Evolutionary conservation across 2,329 filamentous ascomycete species (phyloP), one percentile per base, ranked within the genome.

Genomic region (Calonectria honghensis): DNA sequence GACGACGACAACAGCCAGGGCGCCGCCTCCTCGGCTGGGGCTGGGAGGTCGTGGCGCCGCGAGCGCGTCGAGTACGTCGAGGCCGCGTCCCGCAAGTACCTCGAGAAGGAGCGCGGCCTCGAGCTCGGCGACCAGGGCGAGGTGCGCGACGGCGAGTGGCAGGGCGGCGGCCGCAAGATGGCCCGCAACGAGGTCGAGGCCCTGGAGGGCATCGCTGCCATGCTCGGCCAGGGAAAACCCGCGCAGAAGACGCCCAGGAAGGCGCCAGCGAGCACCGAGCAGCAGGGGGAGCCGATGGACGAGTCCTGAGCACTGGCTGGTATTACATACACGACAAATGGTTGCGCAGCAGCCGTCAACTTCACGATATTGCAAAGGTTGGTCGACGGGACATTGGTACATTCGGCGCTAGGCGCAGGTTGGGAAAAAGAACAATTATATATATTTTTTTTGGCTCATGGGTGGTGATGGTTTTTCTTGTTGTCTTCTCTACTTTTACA

Each of bases 21-120:
- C 10, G 32, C 32, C 10, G 32, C 32, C 32, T 35, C 57, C 35
- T n/a, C 37, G 11, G n/a, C 39, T n/a, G 16, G 87, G 68, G n/a
- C 39, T n/a, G 16, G 87, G 68, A 88, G 89, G 81, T 90, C 89
- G 59, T 94, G 92, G 87, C 90, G 93, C 50, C 90, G 92, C 68
- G 93, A 97, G 83, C 89, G 96, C 74, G 89, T 93, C 72, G 91
- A 94, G 78, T 98, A 98, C 83, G 93, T 98, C 64, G 96, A 98
- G 85, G 90, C 90, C 69, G 93, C 96, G 81, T 94, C 95, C 66
- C 89, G 92, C 78, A 90, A 94, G 74, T 94, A 97, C 82, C 87
- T 98, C 51, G 95, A 98, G 86, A 89, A 86, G 35, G 88, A 91
- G 57, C 88, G 92, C 59, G 94, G 94, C 0, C 85, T 96, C 72